phyloP scores from a whole-genome alignment of 768 basidiomycete genomes.

The Mycena sanguinolenta region DNA sequence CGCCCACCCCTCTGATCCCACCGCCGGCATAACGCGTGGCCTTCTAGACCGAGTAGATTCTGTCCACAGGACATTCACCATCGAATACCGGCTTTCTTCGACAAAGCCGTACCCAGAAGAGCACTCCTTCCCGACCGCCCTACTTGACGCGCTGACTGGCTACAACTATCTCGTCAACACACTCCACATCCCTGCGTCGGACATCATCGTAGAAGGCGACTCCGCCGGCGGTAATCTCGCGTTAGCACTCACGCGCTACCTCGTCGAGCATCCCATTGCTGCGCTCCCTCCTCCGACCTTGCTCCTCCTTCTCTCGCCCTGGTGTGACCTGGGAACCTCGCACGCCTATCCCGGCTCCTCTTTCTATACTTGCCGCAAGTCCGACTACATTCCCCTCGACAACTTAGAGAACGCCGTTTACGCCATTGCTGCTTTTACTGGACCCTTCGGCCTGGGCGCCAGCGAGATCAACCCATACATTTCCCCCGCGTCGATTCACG shows the following conservation, averaged over 20 bases:
- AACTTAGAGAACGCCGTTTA: slow-evolving; percentile 43
- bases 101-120: slow-evolving; percentile 54
- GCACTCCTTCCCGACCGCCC: slow-evolving; percentile 80
- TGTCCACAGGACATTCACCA: slow-evolving; percentile 65
- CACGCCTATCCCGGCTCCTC: slow-evolving; percentile 57
- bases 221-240: slow-evolving; percentile 85
- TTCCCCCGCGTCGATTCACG: slow-evolving; percentile 66
- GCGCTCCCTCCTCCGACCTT: slow-evolving; percentile 62
- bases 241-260: slow-evolving; percentile 71
- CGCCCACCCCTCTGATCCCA: slow-evolving; percentile 67
- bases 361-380: slow-evolving; percentile 44
- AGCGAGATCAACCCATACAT: slow-evolving; percentile 66
- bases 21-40: slow-evolving; percentile 59
- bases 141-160: slow-evolving; percentile 81
- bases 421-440: slow-evolving; percentile 58
- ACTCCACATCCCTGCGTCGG: slow-evolving; percentile 66
- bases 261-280: slow-evolving; percentile 60
- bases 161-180: slow-evolving; percentile 76
- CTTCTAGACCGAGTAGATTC: slow-evolving; percentile 59
- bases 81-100: slow-evolving; percentile 81
- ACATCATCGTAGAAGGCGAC: slow-evolving; percentile 80
- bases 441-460: slow-evolving; percentile 61
- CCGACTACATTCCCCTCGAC: slow-evolving; percentile 55
- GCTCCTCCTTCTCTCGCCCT: slow-evolving; percentile 69
- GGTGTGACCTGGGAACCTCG: slow-evolving; percentile 63